Conservation (phyloP, 345 rosid species). For the Jatropha curcas region DNA sequence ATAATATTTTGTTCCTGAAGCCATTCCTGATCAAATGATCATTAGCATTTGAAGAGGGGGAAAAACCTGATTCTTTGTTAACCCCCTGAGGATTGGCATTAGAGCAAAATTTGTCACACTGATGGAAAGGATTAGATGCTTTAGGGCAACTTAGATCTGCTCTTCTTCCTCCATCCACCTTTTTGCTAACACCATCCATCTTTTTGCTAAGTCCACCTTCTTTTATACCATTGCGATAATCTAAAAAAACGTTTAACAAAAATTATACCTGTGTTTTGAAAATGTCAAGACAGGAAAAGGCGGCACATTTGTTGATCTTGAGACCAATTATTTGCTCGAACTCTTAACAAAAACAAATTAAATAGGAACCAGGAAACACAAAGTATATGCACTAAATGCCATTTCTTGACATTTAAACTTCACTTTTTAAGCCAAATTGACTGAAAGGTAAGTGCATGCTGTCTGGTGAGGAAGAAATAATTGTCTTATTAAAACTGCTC, state of each 20-base stretch:
- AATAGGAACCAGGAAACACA: background rate
- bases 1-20: background rate
- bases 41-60: slow-evolving; percentile 16
- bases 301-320: background rate
- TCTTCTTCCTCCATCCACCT: slow-evolving; percentile 41
- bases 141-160: slow-evolving; percentile 41
- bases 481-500: background rate
- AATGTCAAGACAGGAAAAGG: background rate
- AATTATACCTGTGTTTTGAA: slow-evolving; percentile 15
- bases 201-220: slow-evolving; percentile 34
- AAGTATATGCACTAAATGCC: too few relatives aligned
- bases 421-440: background rate
- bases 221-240: slow-evolving; percentile 37
- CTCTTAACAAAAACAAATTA: background rate
- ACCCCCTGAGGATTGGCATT: slow-evolving; percentile 29
- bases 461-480: background rate
- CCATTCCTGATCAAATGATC: slow-evolving; percentile 1
- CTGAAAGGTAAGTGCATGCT: background rate
- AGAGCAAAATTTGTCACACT: slow-evolving; percentile 50
- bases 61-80: slow-evolving; percentile 50
- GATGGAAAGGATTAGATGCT: slow-evolving; percentile 60
- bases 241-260: slow-evolving; percentile 26
- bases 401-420: background rate
- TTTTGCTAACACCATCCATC: slow-evolving; percentile 29
- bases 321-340: background rate